Base-by-base conservation (phyloP, 345 rosid genomes). In the Angophora floribunda region DNA sequence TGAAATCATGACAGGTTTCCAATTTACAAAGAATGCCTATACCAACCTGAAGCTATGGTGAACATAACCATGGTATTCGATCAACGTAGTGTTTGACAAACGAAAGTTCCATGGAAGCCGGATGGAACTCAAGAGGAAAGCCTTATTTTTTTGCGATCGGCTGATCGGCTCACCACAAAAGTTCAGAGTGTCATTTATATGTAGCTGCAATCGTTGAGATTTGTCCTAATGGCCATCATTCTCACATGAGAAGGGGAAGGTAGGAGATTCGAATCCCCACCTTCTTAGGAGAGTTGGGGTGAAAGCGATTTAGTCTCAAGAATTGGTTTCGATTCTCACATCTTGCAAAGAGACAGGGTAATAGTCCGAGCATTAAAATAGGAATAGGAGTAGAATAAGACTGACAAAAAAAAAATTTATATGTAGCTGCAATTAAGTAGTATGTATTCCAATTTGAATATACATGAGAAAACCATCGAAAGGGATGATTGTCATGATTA, bases 91-190 rank as follows among this genome's bases (percentile, higher is more conserved):
- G 78, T 41, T 87, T 52, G 86, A 19, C 84, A 52, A 85, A 92
- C 26, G 85, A 88, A 94, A 21, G 86, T 86, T 52, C 94, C 94
- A 79, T 91, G 94, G 86, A 90, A 91, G 17, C 95, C 95, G 19
- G 90, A 88, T 2, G 94, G 93, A 50, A 92, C 96, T 70, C 93
- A 79, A 52, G 51, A 47, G 1, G 94, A 91, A 75, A 55, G 92
- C 19, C 10, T 88, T 88, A 44, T 92, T 89, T 36, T 52, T 85
- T 87, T 32, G 90, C 92, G 4, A 88, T 87, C 12, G 92, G 91
- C 70, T 89, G 4, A 88, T 87, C 12, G 92, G 91, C 70, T 89
- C 87, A 45, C 91, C 75, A 1, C n/a, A 16, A 57, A 94, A 89
- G 50, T 89, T 90, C 87, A 28, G 67, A 10, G 94, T 36, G 11